Base-by-base conservation (phyloP, 164 flowering plant genomes). In the Cinnamomum chago region DNA sequence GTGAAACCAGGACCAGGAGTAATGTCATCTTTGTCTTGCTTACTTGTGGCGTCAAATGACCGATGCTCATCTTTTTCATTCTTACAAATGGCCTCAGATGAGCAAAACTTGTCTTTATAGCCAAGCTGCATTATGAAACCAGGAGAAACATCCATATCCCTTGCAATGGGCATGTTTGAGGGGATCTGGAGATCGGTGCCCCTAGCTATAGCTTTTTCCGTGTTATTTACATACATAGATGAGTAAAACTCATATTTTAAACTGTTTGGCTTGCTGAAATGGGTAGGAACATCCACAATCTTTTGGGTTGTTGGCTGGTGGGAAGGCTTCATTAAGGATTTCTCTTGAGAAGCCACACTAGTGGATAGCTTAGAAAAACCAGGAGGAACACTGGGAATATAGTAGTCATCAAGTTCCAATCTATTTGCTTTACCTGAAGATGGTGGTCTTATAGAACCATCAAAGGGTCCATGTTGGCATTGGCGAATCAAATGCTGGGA, bases 121-220 rank as follows among this genome's bases (percentile, higher is more conserved):
- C 22, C 23, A 60, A 58, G 23, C 17, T 47, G 52, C 71, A 28
- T 55, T 5, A 27, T 30, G 71, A 74, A 74, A 25, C 71, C 70
- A 74, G 71, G 66, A 67, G 76, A 50, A 74, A 58, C 65, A 20
- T 69, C 71, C 28, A 50, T 35, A 47, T 11, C 17, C 17, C 35
- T 10, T 18, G 24, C 27, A 28, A 28, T 22, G 23, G 51, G 18
- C 33, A 25, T 24, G 50, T 58, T 18, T 23, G 30, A 23, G 17
- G 67, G 30, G 30, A 25, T 65, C 27, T 23, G 33, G 28, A 65
- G 5, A 25, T 65, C 27, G 11, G 14, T 65, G 67, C 67, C 27
- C 30, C 35, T 28, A 11, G 15, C 24, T 14, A 65, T 5, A 65
- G 67, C 28, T 27, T 65, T 65, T 65, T 65, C 67, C 5, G 17